phyloP scores from a whole-genome alignment of 2,329 filamentous ascomycete species.

The Fusarium dlaminii region DNA sequence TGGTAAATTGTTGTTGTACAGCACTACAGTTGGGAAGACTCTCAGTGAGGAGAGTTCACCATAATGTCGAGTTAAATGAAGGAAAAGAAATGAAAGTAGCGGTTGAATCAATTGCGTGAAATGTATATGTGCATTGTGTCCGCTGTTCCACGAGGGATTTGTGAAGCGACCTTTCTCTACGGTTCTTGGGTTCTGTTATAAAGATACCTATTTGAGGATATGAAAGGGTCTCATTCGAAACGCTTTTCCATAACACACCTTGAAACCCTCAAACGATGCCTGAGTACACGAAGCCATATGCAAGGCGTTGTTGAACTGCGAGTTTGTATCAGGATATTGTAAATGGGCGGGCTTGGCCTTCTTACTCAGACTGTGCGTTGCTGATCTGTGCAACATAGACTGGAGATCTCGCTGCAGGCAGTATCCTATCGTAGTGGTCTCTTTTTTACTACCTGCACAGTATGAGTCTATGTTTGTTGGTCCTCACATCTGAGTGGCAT shows the following conservation, averaged over 20 bases:
- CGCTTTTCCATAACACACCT: background rate
- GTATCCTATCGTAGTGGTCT: background rate
- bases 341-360: background rate
- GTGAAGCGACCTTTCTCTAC: background rate
- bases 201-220: background rate
- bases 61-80: constrained; percentile 4
- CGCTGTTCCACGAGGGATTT: background rate
- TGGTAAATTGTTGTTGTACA: constrained; percentile 28
- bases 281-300: background rate
- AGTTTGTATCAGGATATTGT: background rate
- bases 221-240: background rate
- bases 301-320: background rate
- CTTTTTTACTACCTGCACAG: background rate
- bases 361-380: background rate
- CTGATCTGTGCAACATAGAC: background rate
- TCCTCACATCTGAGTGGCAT: background rate
- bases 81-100: background rate
- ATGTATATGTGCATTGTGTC: background rate
- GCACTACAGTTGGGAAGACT: background rate
- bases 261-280: background rate
- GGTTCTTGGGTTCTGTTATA: background rate
- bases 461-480: background rate
- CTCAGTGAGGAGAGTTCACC: background rate
- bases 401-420: background rate
- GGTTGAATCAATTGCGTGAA: background rate